Percentiles rank a stretch among this genome's conserved stretches.
Evolutionary conservation across 768 basidiomycete genomes (phyloP).

Genomic region (Trametes cubensis): DNA sequence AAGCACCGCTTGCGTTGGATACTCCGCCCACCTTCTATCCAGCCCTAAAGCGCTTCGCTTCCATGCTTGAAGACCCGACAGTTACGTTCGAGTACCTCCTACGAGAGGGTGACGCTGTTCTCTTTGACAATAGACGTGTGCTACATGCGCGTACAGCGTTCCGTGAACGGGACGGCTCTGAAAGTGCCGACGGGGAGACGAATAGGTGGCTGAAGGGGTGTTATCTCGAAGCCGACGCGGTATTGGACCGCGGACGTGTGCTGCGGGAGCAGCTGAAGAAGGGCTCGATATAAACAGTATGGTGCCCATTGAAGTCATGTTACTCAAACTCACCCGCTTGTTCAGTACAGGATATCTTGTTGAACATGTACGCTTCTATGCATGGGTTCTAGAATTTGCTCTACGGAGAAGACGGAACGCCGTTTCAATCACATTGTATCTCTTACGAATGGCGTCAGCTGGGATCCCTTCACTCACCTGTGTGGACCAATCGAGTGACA

Average conservation of each 20-base stretch:
- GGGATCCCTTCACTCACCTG: too few species aligned
- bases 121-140: conserved; percentile 92
- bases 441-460: too few species aligned
- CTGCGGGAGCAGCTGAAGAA: conserved; percentile 36
- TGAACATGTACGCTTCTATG: not conserved
- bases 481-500: too few species aligned
- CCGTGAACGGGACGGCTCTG: conserved; percentile 48
- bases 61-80: conserved; percentile 52
- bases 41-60: conserved; percentile 64
- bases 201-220: conserved; percentile 92
- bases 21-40: conserved; percentile 61
- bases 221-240: conserved; percentile 69
- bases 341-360: not conserved
- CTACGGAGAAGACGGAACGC: too few species aligned
- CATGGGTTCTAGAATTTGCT: too few species aligned
- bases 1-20: conserved; percentile 67
- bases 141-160: conserved; percentile 89
- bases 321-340: not conserved
- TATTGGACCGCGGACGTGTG: conserved; percentile 63
- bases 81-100: conserved; percentile 67
- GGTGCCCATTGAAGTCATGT: not conserved
- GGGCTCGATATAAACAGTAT: not conserved
- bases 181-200: conserved; percentile 42
- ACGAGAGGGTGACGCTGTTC: conserved; percentile 78
- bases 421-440: too few species aligned